A percentile compares a stretch with the other conserved stretches of the same genome.
These are phyloP conservation scores for Picochlorum sp. DNA, from an alignment of 139 green algal genomes.

Conservation along the genomic window DNA sequence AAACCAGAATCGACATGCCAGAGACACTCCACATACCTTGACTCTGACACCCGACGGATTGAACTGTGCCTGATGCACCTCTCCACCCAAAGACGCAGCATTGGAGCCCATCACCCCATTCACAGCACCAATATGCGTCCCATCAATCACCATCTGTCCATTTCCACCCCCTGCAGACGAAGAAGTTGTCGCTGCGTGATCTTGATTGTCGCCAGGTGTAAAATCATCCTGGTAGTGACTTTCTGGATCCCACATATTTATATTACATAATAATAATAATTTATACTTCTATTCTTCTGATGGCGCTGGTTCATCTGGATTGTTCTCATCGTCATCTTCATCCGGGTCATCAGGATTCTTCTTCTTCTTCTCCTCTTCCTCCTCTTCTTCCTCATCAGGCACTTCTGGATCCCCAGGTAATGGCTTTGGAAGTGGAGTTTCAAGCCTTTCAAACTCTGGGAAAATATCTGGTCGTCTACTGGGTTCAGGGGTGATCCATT, in stretches of 20 bases:
- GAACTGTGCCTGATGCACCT: too few relatives aligned
- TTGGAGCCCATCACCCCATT: too few relatives aligned
- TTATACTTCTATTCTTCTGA: conserved; percentile 24
- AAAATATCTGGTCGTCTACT: conserved; percentile 82
- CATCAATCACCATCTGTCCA: too few relatives aligned
- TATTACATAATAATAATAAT: conserved; percentile 5
- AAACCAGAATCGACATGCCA: background rate
- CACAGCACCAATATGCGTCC: too few relatives aligned
- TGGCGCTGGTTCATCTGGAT: conserved; percentile 33
- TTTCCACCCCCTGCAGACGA: too few relatives aligned
- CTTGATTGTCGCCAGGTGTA: too few relatives aligned
- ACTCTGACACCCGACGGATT: background rate
- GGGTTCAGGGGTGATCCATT: conserved; percentile 86
- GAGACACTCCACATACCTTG: background rate
- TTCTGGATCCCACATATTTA: background rate
- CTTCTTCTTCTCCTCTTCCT: conserved; percentile 77
- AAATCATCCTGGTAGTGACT: too few relatives aligned
- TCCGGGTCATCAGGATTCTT: conserved; percentile 61
- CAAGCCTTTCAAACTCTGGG: conserved; percentile 89
- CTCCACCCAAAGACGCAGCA: too few relatives aligned
- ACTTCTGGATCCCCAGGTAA: conserved; percentile 81
- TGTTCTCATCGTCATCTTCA: conserved; percentile 46
- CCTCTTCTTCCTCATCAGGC: conserved; percentile 79
- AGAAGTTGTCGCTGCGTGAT: too few relatives aligned
- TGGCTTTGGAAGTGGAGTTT: conserved; percentile 58